A percentile compares a stretch with the other conserved stretches of the same genome.
Evolutionary conservation across 2,329 filamentous ascomycete genomes (phyloP).

Genomic region (Sphaerulina vaccinii): DNA sequence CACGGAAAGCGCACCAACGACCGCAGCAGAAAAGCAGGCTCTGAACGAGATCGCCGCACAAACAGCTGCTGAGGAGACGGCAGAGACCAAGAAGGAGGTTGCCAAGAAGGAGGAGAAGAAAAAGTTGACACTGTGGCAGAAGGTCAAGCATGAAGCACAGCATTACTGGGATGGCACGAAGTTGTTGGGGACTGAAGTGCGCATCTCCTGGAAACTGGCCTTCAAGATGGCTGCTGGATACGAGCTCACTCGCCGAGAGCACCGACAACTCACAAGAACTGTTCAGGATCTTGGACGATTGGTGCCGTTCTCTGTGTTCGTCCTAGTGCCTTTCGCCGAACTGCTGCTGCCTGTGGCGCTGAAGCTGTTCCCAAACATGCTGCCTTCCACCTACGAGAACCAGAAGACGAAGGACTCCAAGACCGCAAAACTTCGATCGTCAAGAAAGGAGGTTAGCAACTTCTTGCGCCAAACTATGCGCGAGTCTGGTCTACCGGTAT

Average conservation of each 20-base stretch:
- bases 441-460: constrained; percentile 86
- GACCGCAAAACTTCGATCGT: constrained; percentile 74
- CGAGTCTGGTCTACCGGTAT: constrained; percentile 90
- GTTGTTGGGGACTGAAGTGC: constrained; percentile 85
- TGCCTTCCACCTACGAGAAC: constrained; percentile 94
- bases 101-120: constrained; percentile 70
- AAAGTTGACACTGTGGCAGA: constrained; percentile 85
- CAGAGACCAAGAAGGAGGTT: constrained; percentile 55
- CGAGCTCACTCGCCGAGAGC: constrained; percentile 89
- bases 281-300: constrained; percentile 90
- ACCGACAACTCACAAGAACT: constrained; percentile 86
- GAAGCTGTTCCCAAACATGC: constrained; percentile 93
- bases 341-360: constrained; percentile 86
- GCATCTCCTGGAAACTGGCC: constrained; percentile 85
- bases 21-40: constrained; percentile 48
- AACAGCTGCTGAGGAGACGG: constrained; percentile 52
- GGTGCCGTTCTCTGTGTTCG: constrained; percentile 93
- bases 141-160: constrained; percentile 87
- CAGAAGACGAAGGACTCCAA: constrained; percentile 89
- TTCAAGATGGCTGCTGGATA: constrained; percentile 98
- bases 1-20: constrained; percentile 48
- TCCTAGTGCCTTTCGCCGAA: constrained; percentile 95
- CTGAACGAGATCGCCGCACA: constrained; percentile 63
- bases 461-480: constrained; percentile 86
- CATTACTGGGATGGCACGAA: constrained; percentile 99